Base-by-base conservation (phyloP, 2,329 filamentous ascomycete genomes). In the Hypocrella siamensis region DNA sequence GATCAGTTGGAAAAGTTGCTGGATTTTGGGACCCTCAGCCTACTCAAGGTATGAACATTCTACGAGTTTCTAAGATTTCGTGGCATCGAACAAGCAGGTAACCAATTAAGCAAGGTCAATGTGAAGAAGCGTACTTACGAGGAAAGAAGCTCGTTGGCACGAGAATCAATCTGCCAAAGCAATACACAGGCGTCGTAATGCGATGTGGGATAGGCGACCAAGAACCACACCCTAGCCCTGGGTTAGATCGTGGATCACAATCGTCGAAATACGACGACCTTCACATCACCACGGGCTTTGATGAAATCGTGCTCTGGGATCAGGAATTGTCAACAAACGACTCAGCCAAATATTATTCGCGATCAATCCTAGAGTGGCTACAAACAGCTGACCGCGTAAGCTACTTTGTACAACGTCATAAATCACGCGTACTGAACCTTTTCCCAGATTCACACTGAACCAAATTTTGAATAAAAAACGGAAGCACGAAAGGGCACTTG, bases 331-430 rank as follows among this genome's bases (percentile, higher is more conserved):
- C 70, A 31, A 74, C 74, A 5, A 73, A 78, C 37, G 62, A 63
- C 1, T 61, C 62, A 18, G 57, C 57, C 5, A 83, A 93, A 53
- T 61, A 68, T 2, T 90, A 84, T 49, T 61, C 82, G 4, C 77
- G 79, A 48, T 74, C 78, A 0, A 58, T 93, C 27, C 68, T 77
- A 41, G 85, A 93, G 53, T 93, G 85, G 84, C 61, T 92, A 35
- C 61, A 63, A 9, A 71, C 86, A 49, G 71, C 84, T 9, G 70
- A 77, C 40, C n/a, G n/a, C n/a, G n/a, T n/a, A n/a, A n/a, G n/a
- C n/a, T n/a, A n/a, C n/a, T n/a, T n/a, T n/a, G n/a, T n/a, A n/a
- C n/a, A n/a, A n/a, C n/a, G n/a, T n/a, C n/a, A n/a, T n/a, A n/a
- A n/a, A n/a, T n/a, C n/a, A n/a, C n/a, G n/a, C n/a, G n/a, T n/a